Base-by-base conservation (phyloP, 495 filamentous ascomycete species). In the Neurospora sp. region DNA sequence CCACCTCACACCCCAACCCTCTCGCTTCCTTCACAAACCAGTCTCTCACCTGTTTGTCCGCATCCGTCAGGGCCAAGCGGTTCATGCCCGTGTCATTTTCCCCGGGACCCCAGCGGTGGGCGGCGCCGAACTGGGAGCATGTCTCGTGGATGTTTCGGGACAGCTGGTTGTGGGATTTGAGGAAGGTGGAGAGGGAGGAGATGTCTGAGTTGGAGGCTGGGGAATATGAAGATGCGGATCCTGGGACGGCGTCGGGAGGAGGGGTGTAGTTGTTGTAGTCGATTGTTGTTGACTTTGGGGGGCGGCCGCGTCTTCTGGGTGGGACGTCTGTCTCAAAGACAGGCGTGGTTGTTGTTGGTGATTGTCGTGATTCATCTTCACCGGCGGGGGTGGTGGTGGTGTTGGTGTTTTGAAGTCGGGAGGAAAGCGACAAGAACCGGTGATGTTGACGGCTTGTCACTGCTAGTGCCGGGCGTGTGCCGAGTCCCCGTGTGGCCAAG, bases 21-120 rank as follows among this genome's bases (percentile, higher is more conserved):
- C 85, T 82, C 16, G 90, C 91, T 12, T 89, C 90, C 39, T 90
- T 79, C 10, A 91, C 86, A 74, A 95, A 93, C 92, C 92, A 95
- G 75, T 93, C 88, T 41, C 92, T 88, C 23, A 87, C 92, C 75
- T 86, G 77, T 76, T 91, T 92, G 80, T 94, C 92, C 27, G 89
- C 84, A 77, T 93, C 87, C 39, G 89, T 89, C 35, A 95, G 82
- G 20, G 92, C 84, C 4, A 94, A 88, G 27, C 83, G 79, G 12
- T 79, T 77, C 83, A 85, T 85, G 44, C 83, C 83, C 12, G 82
- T 85, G 54, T 84, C 77, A 85, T 88, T 71, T 86, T 71, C 72
- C 70, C 69, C 46, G 71, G 74, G 38, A 40, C 74, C 74, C 46
- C 72, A 76, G 42, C 72, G 72, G 39, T 72, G 44, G 39, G 70